A percentile compares a stretch with the other conserved stretches of the same genome.
phyloP scores from a whole-genome alignment of 2,329 filamentous ascomycete species.

The Macrophomina pseudophaseolina region DNA sequence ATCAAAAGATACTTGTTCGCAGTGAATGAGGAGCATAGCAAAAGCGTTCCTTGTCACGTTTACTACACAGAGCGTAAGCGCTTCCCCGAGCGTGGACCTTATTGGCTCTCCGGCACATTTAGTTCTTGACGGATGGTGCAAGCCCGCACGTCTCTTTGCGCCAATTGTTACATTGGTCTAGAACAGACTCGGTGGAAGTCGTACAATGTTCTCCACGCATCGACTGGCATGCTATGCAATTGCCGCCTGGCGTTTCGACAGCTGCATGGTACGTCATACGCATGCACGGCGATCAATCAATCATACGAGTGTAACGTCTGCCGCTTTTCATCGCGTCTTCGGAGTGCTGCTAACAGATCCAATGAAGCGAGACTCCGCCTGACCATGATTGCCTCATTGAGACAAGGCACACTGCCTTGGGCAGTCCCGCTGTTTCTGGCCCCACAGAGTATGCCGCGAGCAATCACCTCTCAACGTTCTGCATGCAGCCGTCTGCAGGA shows the following conservation, averaged over 20 bases:
- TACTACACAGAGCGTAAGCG: too few relatives aligned
- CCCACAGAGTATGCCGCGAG: conserved; percentile 17
- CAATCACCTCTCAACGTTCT: conserved; percentile 24
- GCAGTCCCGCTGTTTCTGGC: background rate
- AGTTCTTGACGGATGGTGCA: background rate
- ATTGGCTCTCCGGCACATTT: background rate
- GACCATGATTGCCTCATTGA: conserved; percentile 17
- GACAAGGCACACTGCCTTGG: conserved; percentile 5
- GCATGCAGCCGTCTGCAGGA: conserved; percentile 21
- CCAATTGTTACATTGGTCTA: too few relatives aligned
- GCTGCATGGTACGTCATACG: conserved; percentile 20
- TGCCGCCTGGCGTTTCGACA: conserved; percentile 21
- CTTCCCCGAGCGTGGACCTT: too few relatives aligned
- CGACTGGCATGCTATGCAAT: conserved; percentile 16
- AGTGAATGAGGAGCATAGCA: too few relatives aligned
- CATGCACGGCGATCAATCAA: conserved; percentile 20
- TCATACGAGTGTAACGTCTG: conserved; percentile 25
- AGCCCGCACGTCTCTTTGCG: background rate
- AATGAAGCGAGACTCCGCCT: conserved; percentile 21
- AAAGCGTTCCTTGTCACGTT: too few relatives aligned
- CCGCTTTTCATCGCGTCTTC: conserved; percentile 6
- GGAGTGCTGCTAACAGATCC: conserved; percentile 16
- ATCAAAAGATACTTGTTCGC: too few relatives aligned
- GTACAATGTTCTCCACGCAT: conserved; percentile 11
- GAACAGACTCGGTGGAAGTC: background rate